These are phyloP conservation scores for Lipomyces yamadae DNA, from an alignment of 805 yeast species.

Conservation along the genomic window DNA sequence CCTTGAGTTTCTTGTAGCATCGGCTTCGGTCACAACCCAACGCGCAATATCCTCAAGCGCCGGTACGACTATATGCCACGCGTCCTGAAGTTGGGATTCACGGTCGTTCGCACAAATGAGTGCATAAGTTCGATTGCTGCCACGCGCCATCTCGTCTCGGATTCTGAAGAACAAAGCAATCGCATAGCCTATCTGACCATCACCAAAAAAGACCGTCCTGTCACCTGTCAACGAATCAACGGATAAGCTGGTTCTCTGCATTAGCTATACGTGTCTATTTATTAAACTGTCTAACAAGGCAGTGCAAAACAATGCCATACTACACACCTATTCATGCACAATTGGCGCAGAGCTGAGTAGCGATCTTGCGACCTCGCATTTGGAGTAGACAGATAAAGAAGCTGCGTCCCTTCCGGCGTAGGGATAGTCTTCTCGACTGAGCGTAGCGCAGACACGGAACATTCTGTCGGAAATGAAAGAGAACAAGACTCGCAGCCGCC, in stretches of 20 bases:
- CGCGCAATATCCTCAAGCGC: slow-evolving; percentile 22
- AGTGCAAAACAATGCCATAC: no score
- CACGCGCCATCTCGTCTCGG: slow-evolving; percentile 20
- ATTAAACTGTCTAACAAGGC: neutral
- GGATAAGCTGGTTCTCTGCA: slow-evolving; percentile 2
- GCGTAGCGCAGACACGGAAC: neutral
- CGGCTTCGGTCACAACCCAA: slow-evolving; percentile 20
- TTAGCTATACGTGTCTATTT: neutral
- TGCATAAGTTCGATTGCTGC: slow-evolving; percentile 16
- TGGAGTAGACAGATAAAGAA: slow-evolving; percentile 36
- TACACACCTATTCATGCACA: slow-evolving; percentile 35
- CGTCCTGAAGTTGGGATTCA: slow-evolving; percentile 15
- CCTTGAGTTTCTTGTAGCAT: neutral
- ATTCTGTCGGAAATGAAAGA: slow-evolving; percentile 34
- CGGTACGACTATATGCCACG: slow-evolving; percentile 22
- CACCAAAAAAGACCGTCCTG: slow-evolving; percentile 24
- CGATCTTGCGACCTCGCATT: slow-evolving; percentile 41
- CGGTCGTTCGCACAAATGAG: slow-evolving; percentile 11
- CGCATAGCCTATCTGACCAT: slow-evolving; percentile 24
- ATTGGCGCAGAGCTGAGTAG: slow-evolving; percentile 41
- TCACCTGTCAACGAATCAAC: slow-evolving; percentile 7
- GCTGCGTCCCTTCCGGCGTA: neutral
- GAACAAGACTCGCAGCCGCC: slow-evolving; percentile 38
- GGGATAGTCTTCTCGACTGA: neutral
- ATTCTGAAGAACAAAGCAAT: slow-evolving; percentile 17